These are phyloP conservation scores for Nothomitra cinnamomea DNA, from an alignment of 2,329 filamentous ascomycete genomes.

Conservation along the genomic window DNA sequence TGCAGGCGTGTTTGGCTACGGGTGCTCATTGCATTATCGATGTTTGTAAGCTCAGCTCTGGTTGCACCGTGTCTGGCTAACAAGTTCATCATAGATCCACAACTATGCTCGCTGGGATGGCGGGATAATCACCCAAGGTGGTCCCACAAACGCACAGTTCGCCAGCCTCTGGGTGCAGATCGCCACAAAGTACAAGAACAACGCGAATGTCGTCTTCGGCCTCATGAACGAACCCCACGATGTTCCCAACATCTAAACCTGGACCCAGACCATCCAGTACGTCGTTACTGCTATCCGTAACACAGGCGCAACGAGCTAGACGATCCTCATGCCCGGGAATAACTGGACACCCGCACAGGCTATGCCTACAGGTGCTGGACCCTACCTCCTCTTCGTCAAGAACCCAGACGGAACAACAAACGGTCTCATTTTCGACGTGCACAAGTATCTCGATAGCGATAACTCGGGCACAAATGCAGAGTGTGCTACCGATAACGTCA, in stretches of 20 bases:
- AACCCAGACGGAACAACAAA: constrained; percentile 42
- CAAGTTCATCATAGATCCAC: constrained; percentile 20
- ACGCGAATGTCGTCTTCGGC: constrained; percentile 41
- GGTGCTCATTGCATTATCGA: constrained; percentile 44
- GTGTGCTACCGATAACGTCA: constrained; percentile 36
- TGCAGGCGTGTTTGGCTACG: constrained; percentile 38
- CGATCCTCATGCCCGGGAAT: constrained; percentile 47
- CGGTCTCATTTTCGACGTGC: constrained; percentile 40
- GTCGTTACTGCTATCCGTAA: constrained; percentile 48
- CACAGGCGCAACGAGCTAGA: constrained; percentile 43
- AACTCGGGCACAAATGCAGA: constrained; percentile 34
- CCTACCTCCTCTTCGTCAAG: constrained; percentile 33
- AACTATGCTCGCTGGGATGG: constrained; percentile 41
- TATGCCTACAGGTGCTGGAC: constrained; percentile 32
- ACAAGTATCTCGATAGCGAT: constrained; percentile 43
- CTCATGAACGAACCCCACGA: constrained; percentile 57
- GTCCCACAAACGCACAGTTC: constrained; percentile 41
- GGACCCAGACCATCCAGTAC: constrained; percentile 43
- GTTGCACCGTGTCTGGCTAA: too few species aligned
- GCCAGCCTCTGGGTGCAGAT: constrained; percentile 39
- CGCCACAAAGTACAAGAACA: constrained; percentile 38
- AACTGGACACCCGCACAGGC: constrained; percentile 36
- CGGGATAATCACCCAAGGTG: constrained; percentile 46
- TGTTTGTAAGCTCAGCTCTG: not conserved
- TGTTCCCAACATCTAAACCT: constrained; percentile 32